These are phyloP conservation scores for Phytophthora crassamura DNA, from an alignment of 352 stramenopile genomes.

Conservation along the genomic window DNA sequence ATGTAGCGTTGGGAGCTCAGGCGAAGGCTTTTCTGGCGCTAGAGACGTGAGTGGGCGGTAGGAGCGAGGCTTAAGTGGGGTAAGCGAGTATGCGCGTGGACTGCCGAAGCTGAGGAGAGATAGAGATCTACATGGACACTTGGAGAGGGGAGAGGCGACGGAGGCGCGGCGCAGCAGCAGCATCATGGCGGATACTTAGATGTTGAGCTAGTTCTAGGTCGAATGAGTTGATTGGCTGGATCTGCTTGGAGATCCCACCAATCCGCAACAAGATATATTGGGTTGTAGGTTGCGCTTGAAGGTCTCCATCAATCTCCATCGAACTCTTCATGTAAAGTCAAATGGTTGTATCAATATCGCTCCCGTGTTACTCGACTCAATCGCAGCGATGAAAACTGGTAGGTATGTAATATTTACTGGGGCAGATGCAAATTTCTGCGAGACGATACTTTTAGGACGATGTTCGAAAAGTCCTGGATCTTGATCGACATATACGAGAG, in stretches of 20 bases:
- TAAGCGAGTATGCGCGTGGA: background rate
- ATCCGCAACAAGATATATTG: background rate
- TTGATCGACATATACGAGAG: too few relatives aligned
- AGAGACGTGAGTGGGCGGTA: conserved; percentile 26
- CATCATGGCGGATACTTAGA: background rate
- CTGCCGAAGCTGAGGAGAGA: background rate
- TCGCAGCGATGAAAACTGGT: too few relatives aligned
- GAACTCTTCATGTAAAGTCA: too few relatives aligned
- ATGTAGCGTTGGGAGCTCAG: conserved; percentile 50
- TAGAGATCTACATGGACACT: background rate
- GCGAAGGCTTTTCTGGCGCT: conserved; percentile 14
- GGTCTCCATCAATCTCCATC: too few relatives aligned
- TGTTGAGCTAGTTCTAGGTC: background rate
- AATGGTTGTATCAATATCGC: too few relatives aligned
- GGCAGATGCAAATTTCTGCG: too few relatives aligned
- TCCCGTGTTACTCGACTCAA: too few relatives aligned
- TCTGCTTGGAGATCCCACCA: background rate
- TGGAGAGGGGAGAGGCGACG: background rate
- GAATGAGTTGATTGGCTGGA: too few relatives aligned
- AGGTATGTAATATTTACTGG: too few relatives aligned
- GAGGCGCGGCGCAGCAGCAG: conserved; percentile 8
- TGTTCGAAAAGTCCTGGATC: too few relatives aligned
- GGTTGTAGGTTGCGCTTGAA: background rate
- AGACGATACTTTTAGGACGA: too few relatives aligned
- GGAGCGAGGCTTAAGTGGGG: background rate